phyloP scores from a whole-genome alignment of 31 red algal genomes.

The Odonthalia washingtoniensis region DNA sequence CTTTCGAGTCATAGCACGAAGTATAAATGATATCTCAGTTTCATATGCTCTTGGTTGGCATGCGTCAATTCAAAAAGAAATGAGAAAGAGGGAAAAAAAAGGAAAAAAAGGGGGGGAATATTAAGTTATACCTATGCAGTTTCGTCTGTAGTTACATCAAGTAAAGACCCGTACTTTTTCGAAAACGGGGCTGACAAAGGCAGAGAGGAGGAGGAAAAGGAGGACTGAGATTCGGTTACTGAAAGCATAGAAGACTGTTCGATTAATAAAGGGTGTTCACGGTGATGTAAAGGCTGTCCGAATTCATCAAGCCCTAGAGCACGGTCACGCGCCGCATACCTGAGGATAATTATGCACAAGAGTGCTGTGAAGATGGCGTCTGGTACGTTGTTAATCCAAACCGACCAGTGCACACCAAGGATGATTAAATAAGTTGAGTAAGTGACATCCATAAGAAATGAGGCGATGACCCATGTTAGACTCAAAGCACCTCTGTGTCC shows the following conservation, averaged over 20 bases:
- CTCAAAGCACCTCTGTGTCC: slow-evolving; percentile 84
- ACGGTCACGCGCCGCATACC: slow-evolving; percentile 67
- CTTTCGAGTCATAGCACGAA: too few relatives aligned
- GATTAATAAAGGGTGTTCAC: neutral
- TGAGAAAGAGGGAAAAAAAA: too few relatives aligned
- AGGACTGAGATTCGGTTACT: too few relatives aligned
- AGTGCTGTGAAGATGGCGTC: slow-evolving; percentile 72
- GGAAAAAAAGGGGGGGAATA: too few relatives aligned
- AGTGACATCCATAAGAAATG: slow-evolving; percentile 77
- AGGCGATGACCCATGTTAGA: slow-evolving; percentile 72
- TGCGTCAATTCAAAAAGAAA: too few relatives aligned
- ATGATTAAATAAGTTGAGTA: slow-evolving; percentile 74
- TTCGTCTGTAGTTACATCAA: too few relatives aligned
- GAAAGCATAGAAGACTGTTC: neutral
- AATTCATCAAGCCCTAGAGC: slow-evolving; percentile 66
- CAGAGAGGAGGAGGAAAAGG: too few relatives aligned
- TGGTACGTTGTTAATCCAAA: slow-evolving; percentile 92
- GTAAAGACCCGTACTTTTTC: too few relatives aligned
- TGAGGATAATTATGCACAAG: slow-evolving; percentile 56
- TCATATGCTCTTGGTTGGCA: too few relatives aligned
- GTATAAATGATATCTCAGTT: too few relatives aligned
- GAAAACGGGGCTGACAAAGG: too few relatives aligned
- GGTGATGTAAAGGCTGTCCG: slow-evolving; percentile 50
- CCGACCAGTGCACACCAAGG: slow-evolving; percentile 70
- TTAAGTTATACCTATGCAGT: too few relatives aligned